These are phyloP conservation scores for Fusarium subglutinans DNA, from an alignment of 2,329 filamentous ascomycete genomes.

Conservation along the genomic window DNA sequence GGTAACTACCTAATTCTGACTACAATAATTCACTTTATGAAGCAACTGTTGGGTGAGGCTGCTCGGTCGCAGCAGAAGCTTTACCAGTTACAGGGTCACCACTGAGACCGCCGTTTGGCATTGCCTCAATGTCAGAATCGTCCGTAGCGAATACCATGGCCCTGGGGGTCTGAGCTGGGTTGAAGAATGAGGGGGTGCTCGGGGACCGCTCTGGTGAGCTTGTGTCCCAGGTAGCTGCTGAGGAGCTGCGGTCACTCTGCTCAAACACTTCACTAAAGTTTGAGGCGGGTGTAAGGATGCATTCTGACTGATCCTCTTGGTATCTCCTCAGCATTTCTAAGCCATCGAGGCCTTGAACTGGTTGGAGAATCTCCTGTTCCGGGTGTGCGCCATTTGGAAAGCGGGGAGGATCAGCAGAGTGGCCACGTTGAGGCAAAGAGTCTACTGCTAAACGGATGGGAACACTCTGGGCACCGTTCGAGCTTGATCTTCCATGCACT, in stretches of 20 bases:
- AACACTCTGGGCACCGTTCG: background rate
- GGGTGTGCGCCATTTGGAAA: constrained; percentile 44
- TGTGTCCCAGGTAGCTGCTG: constrained; percentile 17
- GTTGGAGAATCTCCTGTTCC: constrained; percentile 30
- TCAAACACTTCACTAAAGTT: constrained; percentile 28
- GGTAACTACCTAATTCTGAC: background rate
- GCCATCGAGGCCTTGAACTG: background rate
- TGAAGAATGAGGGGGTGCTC: constrained; percentile 30
- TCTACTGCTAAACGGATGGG: background rate
- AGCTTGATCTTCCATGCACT: constrained; percentile 13
- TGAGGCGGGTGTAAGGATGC: background rate
- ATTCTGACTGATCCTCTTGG: background rate
- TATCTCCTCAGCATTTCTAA: background rate
- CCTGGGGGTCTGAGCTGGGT: constrained; percentile 41
- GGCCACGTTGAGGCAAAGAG: background rate
- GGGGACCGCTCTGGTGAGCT: constrained; percentile 21
- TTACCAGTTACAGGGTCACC: background rate
- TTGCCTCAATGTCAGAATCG: constrained; percentile 2
- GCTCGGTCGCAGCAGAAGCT: background rate
- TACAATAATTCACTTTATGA: background rate
- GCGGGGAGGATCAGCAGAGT: background rate
- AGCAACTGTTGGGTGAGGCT: background rate
- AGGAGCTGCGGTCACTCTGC: constrained; percentile 20
- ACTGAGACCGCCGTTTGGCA: background rate
- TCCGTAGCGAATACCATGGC: constrained; percentile 34